These are phyloP conservation scores for Simmondsia chinensis DNA, from an alignment of 148 eudicot genomes.

Conservation along the genomic window DNA sequence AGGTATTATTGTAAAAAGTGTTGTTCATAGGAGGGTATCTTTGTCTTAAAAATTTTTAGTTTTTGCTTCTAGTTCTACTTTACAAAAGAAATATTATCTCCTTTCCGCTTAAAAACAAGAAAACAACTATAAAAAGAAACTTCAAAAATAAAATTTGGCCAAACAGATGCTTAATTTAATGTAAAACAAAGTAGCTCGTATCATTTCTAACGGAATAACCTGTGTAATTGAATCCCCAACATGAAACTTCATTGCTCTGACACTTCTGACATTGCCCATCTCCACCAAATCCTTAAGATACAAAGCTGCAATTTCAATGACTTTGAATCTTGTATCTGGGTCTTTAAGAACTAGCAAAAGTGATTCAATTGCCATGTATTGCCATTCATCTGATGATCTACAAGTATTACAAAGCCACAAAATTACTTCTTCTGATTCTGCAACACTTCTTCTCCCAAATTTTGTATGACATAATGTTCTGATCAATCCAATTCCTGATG, in stretches of 20 bases:
- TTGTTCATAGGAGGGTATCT: too few species aligned
- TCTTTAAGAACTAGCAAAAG: slow-evolving; percentile 63
- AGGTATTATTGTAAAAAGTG: too few species aligned
- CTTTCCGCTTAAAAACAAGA: too few species aligned
- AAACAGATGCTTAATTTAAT: too few species aligned
- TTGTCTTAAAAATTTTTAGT: too few species aligned
- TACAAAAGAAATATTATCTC: too few species aligned
- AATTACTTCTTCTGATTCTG: slow-evolving; percentile 33
- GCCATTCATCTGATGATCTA: slow-evolving; percentile 88
- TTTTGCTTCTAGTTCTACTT: too few species aligned
- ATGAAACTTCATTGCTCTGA: slow-evolving; percentile 29
- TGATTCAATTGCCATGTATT: slow-evolving; percentile 71
- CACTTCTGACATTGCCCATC: slow-evolving; percentile 17
- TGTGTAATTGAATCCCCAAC: slow-evolving; percentile 49
- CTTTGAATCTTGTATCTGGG: slow-evolving; percentile 40
- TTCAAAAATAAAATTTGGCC: too few species aligned
- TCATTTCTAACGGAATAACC: too few species aligned
- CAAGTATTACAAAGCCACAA: slow-evolving; percentile 50
- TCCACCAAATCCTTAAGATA: slow-evolving; percentile 63
- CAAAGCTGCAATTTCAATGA: slow-evolving; percentile 30
- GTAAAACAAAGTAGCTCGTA: too few species aligned
- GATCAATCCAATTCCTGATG: slow-evolving; percentile 57
- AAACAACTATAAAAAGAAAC: too few species aligned
- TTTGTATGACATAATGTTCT: slow-evolving; percentile 53
- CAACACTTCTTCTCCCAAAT: slow-evolving; percentile 43